Evolutionary conservation across 78 protist species (phyloP).

Genomic region (Dictyostelium capitatum): DNA sequence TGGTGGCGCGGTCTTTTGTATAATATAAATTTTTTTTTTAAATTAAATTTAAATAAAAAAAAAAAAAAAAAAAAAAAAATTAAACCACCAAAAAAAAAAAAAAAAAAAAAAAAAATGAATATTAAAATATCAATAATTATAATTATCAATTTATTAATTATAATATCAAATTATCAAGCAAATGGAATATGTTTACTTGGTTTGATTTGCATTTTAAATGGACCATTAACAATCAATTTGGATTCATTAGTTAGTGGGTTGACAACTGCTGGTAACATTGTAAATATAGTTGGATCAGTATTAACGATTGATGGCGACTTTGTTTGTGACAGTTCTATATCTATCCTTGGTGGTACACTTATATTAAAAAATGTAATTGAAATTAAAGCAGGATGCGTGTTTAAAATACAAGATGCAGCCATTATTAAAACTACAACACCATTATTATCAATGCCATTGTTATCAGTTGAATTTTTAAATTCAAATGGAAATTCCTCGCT

Average conservation of each 20-base stretch:
- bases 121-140: not conserved
- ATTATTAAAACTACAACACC: not conserved
- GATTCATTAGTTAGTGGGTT: not conserved
- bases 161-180: not conserved
- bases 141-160: slow-evolving; percentile 7
- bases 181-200: not conserved
- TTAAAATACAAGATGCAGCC: not conserved
- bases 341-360: slow-evolving; percentile 24
- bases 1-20: too few relatives aligned
- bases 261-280: not conserved
- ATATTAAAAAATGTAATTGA: not conserved
- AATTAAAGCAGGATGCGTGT: not conserved
- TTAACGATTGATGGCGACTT: not conserved
- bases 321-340: not conserved
- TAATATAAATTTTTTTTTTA: too few relatives aligned
- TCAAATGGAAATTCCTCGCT: slow-evolving; percentile 20
- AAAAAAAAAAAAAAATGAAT: too few relatives aligned
- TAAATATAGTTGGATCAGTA: not conserved
- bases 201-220: slow-evolving; percentile 1
- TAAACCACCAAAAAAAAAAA: too few relatives aligned
- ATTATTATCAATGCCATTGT: not conserved
- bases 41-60: too few relatives aligned
- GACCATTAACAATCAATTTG: not conserved
- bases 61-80: too few relatives aligned
- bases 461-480: not conserved